Evolutionary conservation across 306 rosid genomes (phyloP).

Genomic region (Elaeagnus macrophylla): DNA sequence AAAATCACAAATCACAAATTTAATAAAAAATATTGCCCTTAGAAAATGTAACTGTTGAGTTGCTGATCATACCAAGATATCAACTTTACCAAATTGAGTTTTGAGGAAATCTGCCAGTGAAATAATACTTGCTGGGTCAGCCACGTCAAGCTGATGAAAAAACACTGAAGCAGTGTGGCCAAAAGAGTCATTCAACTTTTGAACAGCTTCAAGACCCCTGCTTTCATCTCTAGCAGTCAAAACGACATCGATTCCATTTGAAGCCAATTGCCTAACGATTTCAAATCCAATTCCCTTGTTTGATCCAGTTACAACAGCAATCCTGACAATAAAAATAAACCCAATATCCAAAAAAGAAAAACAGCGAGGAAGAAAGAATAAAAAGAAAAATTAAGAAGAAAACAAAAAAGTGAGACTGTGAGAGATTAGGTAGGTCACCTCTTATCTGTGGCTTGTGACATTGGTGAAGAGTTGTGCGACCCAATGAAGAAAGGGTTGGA

Average conservation of each 20-base stretch:
- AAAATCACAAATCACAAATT: no score
- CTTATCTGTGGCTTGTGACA: no score
- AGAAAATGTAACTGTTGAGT: slow-evolving; percentile 31
- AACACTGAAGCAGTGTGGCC: not conserved
- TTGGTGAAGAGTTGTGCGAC: no score
- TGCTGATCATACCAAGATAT: slow-evolving; percentile 6
- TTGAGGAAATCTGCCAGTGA: slow-evolving; percentile 6
- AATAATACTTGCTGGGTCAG: slow-evolving; percentile 1
- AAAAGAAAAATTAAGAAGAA: no score
- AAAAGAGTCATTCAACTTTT: not conserved
- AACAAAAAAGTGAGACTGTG: no score
- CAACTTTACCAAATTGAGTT: slow-evolving; percentile 14
- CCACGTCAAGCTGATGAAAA: slow-evolving; percentile 18
- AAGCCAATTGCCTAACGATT: slow-evolving; percentile 9
- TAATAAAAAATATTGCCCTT: no score
- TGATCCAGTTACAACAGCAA: slow-evolving; percentile 20
- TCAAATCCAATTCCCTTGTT: slow-evolving; percentile 17
- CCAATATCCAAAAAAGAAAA: no score
- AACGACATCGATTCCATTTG: slow-evolving; percentile 9
- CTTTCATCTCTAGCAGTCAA: slow-evolving; percentile 15
- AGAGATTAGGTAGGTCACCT: no score
- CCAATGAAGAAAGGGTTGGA: no score
- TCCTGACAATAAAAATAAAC: no score
- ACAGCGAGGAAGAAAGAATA: no score
- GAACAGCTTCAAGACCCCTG: slow-evolving; percentile 11